Evolutionary conservation across 1,284 basidiomycete genomes (phyloP), one percentile per base, ranked within the genome.

Genomic region (Wallemia mellicola): DNA sequence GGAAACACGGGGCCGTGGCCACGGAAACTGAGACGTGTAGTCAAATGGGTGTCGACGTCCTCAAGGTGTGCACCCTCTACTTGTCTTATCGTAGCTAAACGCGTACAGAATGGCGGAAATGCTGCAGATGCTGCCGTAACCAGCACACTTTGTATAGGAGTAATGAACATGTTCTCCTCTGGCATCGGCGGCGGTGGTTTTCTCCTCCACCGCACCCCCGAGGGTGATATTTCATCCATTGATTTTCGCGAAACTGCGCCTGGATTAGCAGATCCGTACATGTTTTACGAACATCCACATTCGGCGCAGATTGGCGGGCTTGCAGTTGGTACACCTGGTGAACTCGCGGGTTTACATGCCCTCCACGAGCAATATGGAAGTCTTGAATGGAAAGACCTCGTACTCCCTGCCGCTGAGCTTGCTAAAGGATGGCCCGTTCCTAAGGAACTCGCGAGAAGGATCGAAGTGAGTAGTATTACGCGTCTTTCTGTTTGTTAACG

Each of bases 201-300:
- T 67, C 86, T 92, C 80, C 80, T 82, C 28, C 76, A 95, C 54
- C 80, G 86, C 24, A 65, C 67, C 7, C 28, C 60, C 2, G 22
- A 54, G 60, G 7, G 80, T 27, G 73, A 79, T 63, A 80, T 82
- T 57, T 82, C 76, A 68, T 79, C 79, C 1, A 76, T 95, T 60
- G 85, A 94, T 71, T 95, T 88, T 68, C 77, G 91, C 56, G 91
- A 95, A 70, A 82, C 79, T 0, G 85, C 83, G 0, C 87, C 91
- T 0, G 76, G 75, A 0, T 69, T 76, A 54, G 73, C 86, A 1
- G 81, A 81, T 64, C 70, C 73, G 58, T 79, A 79, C 9, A 94
- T 94, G 87, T 94, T 79, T 65, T 58, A 62, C 17, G 65, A 71
- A 25, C 66, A 76, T 59, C 74, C 80, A 0, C 63, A 66, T 0